Evolutionary conservation across 129 eudicot species (phyloP), one percentile per base, ranked within the genome.

Genomic region (Lonicera japonica): DNA sequence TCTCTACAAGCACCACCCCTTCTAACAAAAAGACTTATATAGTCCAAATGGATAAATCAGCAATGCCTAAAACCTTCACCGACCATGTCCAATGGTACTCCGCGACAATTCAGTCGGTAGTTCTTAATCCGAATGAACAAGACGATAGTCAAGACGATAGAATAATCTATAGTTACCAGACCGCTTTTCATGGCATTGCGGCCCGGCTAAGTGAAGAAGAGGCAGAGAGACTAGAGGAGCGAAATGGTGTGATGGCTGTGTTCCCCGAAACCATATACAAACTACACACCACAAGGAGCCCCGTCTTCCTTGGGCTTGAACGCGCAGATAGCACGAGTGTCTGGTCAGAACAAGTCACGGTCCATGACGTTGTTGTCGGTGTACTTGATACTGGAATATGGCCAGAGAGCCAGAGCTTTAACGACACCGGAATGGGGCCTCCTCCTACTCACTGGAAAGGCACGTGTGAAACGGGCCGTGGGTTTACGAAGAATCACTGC

Each of bases 321-420:
- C 61, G 75, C 1, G 60, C 79, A 54, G 74, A 73, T 25, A 66
- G 48, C 52, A 81, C 71, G 11, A 76, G 73, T 29, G 67, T 72
- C 19, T 66, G 82, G 76, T 38, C 73, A 0, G 79, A 80, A 21
- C 73, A 69, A 56, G 1, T 60, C 29, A 51, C 75, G 0, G 75
- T 63, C 67, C 83, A 80, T 25, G 85, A 86, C 54, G 97, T 90
- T 0, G 67, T 90, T 17, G 89, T 90, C 11, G 97, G 97, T 0
- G 92, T 90, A 8, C 76, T 89, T 5, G 97, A 89, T 48, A 89
- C 97, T n/a, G 97, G 97, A 8, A 80, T 89, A 52, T 89, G 97
- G 97, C 97, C 97, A 10, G 97, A 90, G 67, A 86, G 95, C 60
- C 86, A 65, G 43, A 90, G 97, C 66, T 90, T 90, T 70, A 90